A percentile compares a stretch with the other conserved stretches of the same genome.
Evolutionary conservation across 2,329 filamentous ascomycete genomes (phyloP).

Genomic region (Epichloe sp.): DNA sequence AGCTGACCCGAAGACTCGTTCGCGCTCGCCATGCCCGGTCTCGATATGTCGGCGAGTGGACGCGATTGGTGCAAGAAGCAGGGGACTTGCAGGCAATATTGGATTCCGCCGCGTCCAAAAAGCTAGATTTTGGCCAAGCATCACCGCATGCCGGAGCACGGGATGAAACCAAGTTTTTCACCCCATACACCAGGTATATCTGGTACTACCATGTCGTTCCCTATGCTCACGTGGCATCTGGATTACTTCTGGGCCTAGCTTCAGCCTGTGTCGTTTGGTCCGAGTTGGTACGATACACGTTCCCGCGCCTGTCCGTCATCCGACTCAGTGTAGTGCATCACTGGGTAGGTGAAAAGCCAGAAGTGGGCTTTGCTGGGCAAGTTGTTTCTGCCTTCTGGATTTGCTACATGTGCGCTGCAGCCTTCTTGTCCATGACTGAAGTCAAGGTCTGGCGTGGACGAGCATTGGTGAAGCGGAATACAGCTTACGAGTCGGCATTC

Average conservation of each 20-base stretch:
- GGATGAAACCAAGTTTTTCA: slow-evolving; percentile 49
- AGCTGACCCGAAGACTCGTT: slow-evolving; percentile 69
- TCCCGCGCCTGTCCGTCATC: slow-evolving; percentile 61
- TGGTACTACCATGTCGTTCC: slow-evolving; percentile 65
- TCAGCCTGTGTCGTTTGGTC: slow-evolving; percentile 86
- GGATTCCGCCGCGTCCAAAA: slow-evolving; percentile 69
- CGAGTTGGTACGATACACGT: slow-evolving; percentile 74
- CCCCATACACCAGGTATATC: slow-evolving; percentile 70
- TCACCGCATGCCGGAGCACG: slow-evolving; percentile 42
- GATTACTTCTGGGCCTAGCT: slow-evolving; percentile 56
- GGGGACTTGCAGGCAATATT: slow-evolving; percentile 67
- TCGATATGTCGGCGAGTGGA: slow-evolving; percentile 79
- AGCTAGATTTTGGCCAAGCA: slow-evolving; percentile 57
- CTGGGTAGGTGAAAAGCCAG: slow-evolving; percentile 54
- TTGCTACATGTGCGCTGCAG: slow-evolving; percentile 88
- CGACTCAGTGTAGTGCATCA: slow-evolving; percentile 60
- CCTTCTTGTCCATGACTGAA: slow-evolving; percentile 76
- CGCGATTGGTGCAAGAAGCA: slow-evolving; percentile 60
- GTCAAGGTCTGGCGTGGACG: slow-evolving; percentile 97
- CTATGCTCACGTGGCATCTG: slow-evolving; percentile 47
- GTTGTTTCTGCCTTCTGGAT: slow-evolving; percentile 78
- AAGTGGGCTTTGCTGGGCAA: slow-evolving; percentile 79
- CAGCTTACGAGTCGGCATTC: slow-evolving; percentile 82
- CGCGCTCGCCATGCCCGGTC: slow-evolving; percentile 73
- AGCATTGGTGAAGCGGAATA: slow-evolving; percentile 79